Evolutionary conservation across 2,329 filamentous ascomycete species (phyloP).

Genomic region (Gremmenia infestans): DNA sequence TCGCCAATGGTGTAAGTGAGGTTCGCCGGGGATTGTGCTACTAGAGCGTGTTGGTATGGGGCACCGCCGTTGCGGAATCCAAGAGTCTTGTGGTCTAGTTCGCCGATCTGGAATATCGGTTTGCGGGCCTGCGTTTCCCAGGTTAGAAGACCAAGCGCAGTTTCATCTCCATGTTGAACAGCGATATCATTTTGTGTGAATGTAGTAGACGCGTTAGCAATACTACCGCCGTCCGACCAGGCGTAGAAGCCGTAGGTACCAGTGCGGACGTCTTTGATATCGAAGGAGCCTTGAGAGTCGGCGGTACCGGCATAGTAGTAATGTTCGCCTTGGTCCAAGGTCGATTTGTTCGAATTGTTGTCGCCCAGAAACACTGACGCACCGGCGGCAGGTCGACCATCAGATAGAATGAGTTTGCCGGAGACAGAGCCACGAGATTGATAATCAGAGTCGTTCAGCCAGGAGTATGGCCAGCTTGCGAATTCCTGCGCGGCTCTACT

Average conservation of each 20-base stretch:
- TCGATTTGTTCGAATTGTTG: conserved; percentile 38
- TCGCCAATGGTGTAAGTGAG: conserved; percentile 40
- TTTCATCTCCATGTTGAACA: conserved; percentile 32
- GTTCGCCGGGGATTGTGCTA: conserved; percentile 40
- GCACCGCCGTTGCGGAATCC: conserved; percentile 41
- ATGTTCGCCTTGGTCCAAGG: conserved; percentile 42
- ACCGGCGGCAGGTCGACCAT: conserved; percentile 42
- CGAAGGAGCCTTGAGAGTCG: conserved; percentile 38
- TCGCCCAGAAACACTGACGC: conserved; percentile 48
- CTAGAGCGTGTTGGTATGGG: conserved; percentile 41
- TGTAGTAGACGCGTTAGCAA: conserved; percentile 42
- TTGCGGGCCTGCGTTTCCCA: conserved; percentile 38
- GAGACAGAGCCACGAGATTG: conserved; percentile 44
- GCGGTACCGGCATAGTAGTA: conserved; percentile 48
- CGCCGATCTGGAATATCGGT: conserved; percentile 45
- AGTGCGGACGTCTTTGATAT: conserved; percentile 39
- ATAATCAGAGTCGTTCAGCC: conserved; percentile 42
- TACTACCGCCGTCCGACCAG: conserved; percentile 42
- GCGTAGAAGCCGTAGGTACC: conserved; percentile 45
- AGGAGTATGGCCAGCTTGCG: conserved; percentile 43
- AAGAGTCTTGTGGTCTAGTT: conserved; percentile 41
- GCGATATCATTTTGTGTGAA: conserved; percentile 38
- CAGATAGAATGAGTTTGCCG: conserved; percentile 40
- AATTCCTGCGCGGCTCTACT: conserved; percentile 37
- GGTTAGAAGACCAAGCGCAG: conserved; percentile 35